These are phyloP conservation scores for Mucuna pruriens DNA, from an alignment of 306 rosid species.

Conservation along the genomic window DNA sequence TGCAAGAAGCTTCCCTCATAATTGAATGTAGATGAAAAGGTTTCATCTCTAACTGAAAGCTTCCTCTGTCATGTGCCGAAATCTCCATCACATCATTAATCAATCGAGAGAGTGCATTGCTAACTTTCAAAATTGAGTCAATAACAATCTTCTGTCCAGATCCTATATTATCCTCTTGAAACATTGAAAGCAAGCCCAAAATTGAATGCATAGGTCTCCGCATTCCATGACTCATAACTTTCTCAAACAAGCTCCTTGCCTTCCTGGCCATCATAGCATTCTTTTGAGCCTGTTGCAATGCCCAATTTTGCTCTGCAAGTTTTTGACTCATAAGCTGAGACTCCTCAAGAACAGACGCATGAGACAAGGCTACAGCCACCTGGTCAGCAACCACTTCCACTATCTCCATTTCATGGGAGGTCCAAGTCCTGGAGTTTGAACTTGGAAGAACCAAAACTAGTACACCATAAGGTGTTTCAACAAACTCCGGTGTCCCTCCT, in stretches of 20 bases:
- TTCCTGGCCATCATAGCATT: slow-evolving; percentile 85
- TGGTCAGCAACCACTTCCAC: slow-evolving; percentile 90
- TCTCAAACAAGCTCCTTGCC: slow-evolving; percentile 77
- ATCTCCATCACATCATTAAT: slow-evolving; percentile 73
- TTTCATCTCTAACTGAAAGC: slow-evolving; percentile 59
- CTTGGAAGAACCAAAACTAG: slow-evolving; percentile 75
- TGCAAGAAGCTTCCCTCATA: slow-evolving; percentile 74
- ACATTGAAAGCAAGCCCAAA: slow-evolving; percentile 68
- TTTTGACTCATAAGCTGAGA: slow-evolving; percentile 84
- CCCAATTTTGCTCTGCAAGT: slow-evolving; percentile 72
- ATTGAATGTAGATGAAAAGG: slow-evolving; percentile 70
- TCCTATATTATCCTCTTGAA: slow-evolving; percentile 52
- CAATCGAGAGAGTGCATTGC: slow-evolving; percentile 72
- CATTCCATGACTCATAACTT: slow-evolving; percentile 84
- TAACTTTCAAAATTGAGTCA: slow-evolving; percentile 74
- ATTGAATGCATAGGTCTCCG: slow-evolving; percentile 81
- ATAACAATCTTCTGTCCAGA: slow-evolving; percentile 59
- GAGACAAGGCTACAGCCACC: slow-evolving; percentile 89
- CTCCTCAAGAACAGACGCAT: slow-evolving; percentile 87
- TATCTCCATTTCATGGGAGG: slow-evolving; percentile 65
- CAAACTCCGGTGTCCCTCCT: slow-evolving; percentile 77
- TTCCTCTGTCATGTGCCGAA: slow-evolving; percentile 58
- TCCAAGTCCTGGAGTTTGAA: slow-evolving; percentile 59
- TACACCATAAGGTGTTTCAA: slow-evolving; percentile 71
- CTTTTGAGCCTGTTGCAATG: slow-evolving; percentile 67